Percentiles rank a stretch among this genome's conserved stretches.
phyloP scores from a whole-genome alignment of 1,284 basidiomycete genomes.

The Boletellus deceptivus region DNA sequence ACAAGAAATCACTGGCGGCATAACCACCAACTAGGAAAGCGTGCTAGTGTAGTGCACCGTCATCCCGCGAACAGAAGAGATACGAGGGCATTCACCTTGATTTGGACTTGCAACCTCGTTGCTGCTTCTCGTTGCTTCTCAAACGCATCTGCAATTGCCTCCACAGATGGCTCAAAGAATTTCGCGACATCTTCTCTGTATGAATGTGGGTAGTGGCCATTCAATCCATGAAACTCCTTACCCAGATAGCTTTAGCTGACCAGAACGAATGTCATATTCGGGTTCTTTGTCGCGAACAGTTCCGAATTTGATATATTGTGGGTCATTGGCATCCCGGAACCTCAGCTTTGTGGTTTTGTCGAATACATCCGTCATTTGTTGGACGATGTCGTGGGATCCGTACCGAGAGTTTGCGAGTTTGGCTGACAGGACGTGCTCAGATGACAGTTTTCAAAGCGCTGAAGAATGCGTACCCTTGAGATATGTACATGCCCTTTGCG shows the following conservation, averaged over 20 bases:
- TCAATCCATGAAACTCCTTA: conserved; percentile 7
- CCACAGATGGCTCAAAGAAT: conserved; percentile 48
- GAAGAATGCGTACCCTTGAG: conserved; percentile 29
- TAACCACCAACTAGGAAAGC: conserved; percentile 45
- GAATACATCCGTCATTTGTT: conserved; percentile 46
- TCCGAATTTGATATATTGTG: conserved; percentile 50
- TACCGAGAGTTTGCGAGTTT: conserved; percentile 33
- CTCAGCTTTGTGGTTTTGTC: conserved; percentile 50
- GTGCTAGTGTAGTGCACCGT: not conserved
- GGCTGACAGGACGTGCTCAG: conserved; percentile 24
- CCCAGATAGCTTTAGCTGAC: conserved; percentile 47
- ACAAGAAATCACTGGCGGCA: conserved; percentile 40
- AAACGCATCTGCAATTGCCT: conserved; percentile 41
- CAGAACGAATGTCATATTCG: conserved; percentile 19
- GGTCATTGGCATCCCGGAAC: conserved; percentile 41
- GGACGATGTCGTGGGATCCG: conserved; percentile 36
- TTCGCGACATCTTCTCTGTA: conserved; percentile 38
- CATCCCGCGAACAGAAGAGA: too few relatives aligned
- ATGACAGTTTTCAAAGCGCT: not conserved
- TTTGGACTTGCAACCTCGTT: conserved; percentile 19
- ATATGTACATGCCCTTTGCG: conserved; percentile 35
- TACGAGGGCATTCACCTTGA: conserved; percentile 26
- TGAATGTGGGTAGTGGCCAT: not conserved
- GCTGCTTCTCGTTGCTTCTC: conserved; percentile 32
- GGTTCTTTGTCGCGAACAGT: conserved; percentile 43